Base-by-base conservation (phyloP, 2,329 filamentous ascomycete genomes). In the Cercospora sojina region DNA sequence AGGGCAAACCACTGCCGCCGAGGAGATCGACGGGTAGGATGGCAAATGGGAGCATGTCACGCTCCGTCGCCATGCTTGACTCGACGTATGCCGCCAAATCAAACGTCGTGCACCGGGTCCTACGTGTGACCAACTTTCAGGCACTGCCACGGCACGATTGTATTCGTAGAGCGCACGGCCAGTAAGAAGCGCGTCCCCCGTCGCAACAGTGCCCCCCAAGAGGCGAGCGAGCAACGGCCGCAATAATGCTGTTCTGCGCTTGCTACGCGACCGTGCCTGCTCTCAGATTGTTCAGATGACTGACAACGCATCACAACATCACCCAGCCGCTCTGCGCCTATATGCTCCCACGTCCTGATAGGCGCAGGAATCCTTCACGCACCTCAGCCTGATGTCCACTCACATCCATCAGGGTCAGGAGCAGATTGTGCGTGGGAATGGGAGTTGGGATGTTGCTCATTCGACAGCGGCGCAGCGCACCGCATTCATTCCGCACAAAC, bases 81-180 rank as follows among this genome's bases (percentile, higher is more conserved):
- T 49, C 38, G 49, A 62, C 49, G 35, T 35, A 20, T 55, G 12
- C 32, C 58, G 61, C 49, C 65, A 57, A 65, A 66, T 65, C 68
- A 65, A 63, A 66, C 27, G n/a, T 53, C 60, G 56, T 29, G 61
- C 43, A 59, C 29, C 16, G 41, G 29, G 32, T 55, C 35, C 43
- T 29, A 43, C 56, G 68, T 70, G 65, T 65, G 63, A 70, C 66
- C 41, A 59, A 41, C 61, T 35, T 60, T 59, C 68, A 68, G 65
- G 65, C 67, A 67, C 66, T 63, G 68, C 66, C 68, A 62, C 64
- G 53, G 55, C 43, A 59, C 63, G 29, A 62, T 61, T 57, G 55
- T 29, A 49, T 49, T n/a, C 56, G 56, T 61, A 43, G 51, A 47
- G 65, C 41, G 66, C 60, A 66, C 67, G 59, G 47, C 27, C 62